These are phyloP conservation scores for Fusarium subtropicale DNA, from an alignment of 2,329 filamentous ascomycete genomes.

Conservation along the genomic window DNA sequence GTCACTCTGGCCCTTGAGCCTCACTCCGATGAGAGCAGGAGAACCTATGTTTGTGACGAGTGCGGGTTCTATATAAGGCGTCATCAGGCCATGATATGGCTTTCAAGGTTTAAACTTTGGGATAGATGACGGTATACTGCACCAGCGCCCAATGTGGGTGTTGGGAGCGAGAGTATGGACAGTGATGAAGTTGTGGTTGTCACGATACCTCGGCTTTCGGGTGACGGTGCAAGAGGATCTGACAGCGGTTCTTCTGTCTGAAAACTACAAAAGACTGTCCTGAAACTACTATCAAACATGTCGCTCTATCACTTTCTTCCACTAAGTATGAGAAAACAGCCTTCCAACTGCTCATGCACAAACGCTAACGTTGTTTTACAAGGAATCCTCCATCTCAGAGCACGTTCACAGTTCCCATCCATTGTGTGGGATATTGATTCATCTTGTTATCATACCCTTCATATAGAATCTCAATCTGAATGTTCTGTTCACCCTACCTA, in stretches of 20 bases:
- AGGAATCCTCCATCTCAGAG: background rate
- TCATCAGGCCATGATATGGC: constrained; percentile 28
- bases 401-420: background rate
- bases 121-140: constrained; percentile 1
- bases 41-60: constrained; percentile 29
- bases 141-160: background rate
- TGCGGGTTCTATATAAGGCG: constrained; percentile 18
- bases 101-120: constrained; percentile 21
- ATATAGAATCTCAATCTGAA: background rate
- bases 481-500: background rate
- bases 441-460: background rate
- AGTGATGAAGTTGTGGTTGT: background rate
- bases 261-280: background rate
- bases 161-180: background rate
- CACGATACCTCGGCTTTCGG: background rate
- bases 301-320: background rate
- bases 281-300: background rate
- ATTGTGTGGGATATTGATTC: background rate
- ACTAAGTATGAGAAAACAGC: background rate
- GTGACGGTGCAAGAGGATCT: background rate
- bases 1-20: constrained; percentile 30
- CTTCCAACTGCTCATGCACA: background rate
- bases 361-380: background rate
- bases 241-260: background rate
- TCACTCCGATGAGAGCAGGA: constrained; percentile 20